phyloP scores from a whole-genome alignment of 2,329 filamentous ascomycete genomes.

The Chlorencoelia australis region DNA sequence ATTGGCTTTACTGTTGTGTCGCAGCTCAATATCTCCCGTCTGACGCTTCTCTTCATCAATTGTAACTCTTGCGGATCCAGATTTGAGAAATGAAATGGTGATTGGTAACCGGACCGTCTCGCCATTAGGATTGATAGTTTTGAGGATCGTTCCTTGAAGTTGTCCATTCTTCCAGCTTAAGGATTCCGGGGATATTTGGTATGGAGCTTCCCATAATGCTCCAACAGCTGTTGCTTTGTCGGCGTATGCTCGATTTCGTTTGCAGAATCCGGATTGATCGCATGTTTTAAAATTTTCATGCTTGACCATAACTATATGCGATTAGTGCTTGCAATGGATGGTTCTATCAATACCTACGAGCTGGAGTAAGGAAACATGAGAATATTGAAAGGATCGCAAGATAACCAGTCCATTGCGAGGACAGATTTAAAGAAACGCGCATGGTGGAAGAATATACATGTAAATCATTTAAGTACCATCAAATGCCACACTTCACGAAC shows the following conservation, averaged over 20 bases:
- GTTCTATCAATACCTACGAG: constrained; percentile 39
- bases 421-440: constrained; percentile 30
- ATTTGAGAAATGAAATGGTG: constrained; percentile 79
- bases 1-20: constrained; percentile 71
- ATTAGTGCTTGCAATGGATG: constrained; percentile 6
- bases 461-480: not conserved
- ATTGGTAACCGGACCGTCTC: constrained; percentile 72
- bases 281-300: constrained; percentile 97
- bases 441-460: constrained; percentile 11
- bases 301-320: constrained; percentile 64
- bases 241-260: constrained; percentile 83
- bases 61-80: constrained; percentile 75
- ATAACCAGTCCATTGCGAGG: constrained; percentile 54
- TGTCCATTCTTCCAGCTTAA: constrained; percentile 70
- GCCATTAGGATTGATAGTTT: constrained; percentile 55
- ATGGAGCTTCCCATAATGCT: constrained; percentile 68
- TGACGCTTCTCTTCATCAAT: constrained; percentile 86
- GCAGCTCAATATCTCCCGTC: constrained; percentile 79
- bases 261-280: constrained; percentile 92
- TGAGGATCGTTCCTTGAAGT: constrained; percentile 71
- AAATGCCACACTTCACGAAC: too few relatives aligned
- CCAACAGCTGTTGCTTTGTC: constrained; percentile 59
- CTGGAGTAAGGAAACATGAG: constrained; percentile 50
- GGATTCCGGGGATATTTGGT: constrained; percentile 62
- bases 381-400: constrained; percentile 50